phyloP scores from a whole-genome alignment of 306 rosid species.

The Benincasa hispida region DNA sequence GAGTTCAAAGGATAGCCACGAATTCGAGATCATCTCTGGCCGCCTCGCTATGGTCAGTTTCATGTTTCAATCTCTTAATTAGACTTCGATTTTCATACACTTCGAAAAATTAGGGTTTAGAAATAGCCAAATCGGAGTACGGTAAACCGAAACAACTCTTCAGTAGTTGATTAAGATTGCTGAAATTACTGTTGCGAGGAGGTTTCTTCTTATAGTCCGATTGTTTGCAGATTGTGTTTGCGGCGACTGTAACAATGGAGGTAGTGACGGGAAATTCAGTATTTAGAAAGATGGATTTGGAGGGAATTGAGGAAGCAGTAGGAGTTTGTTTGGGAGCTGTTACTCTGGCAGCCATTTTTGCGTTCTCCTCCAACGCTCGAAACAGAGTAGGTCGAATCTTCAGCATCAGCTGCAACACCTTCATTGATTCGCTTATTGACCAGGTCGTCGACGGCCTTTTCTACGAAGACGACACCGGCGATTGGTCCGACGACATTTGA shows the following conservation, averaged over 20 bases:
- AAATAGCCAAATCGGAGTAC: not conserved
- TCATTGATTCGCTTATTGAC: constrained; percentile 66
- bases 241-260: constrained; percentile 55
- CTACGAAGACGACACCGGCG: constrained; percentile 37
- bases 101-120: not conserved
- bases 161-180: not conserved
- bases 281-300: constrained; percentile 63
- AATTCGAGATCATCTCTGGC: constrained; percentile 85
- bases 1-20: constrained; percentile 76
- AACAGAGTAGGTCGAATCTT: constrained; percentile 58
- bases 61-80: not conserved
- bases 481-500: constrained; percentile 53
- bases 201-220: not conserved
- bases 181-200: not conserved
- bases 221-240: constrained; percentile 59
- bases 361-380: constrained; percentile 71
- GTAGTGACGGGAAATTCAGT: constrained; percentile 67
- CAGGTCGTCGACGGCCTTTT: constrained; percentile 84
- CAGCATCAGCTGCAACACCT: constrained; percentile 42
- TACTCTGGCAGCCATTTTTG: constrained; percentile 48
- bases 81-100: not conserved
- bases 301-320: constrained; percentile 62
- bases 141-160: not conserved
- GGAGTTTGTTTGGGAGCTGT: constrained; percentile 75
- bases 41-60: constrained; percentile 86